phyloP scores from a whole-genome alignment of 768 basidiomycete genomes.

The Mycena alexandri region DNA sequence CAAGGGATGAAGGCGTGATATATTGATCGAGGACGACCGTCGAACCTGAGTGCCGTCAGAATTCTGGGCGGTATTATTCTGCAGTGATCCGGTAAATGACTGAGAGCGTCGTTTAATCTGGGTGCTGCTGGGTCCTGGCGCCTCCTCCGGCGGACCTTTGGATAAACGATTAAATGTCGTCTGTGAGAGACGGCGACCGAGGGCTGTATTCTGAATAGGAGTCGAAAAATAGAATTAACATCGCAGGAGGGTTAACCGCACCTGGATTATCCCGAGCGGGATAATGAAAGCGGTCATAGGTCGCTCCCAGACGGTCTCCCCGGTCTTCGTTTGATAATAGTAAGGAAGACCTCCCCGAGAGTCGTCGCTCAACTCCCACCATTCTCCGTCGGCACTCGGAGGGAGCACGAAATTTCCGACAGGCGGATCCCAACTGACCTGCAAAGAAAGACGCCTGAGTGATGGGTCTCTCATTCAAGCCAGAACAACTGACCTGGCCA shows the following conservation, averaged over 20 bases:
- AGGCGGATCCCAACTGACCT: conserved; percentile 10
- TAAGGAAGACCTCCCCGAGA: conserved; percentile 78
- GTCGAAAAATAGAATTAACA: conserved; percentile 4
- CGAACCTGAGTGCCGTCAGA: conserved; percentile 37
- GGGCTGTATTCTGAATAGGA: conserved; percentile 71
- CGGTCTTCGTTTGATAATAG: conserved; percentile 94
- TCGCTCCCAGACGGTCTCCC: conserved; percentile 94
- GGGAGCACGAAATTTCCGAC: conserved; percentile 91
- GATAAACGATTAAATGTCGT: conserved; percentile 61
- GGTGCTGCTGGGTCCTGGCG: conserved; percentile 35
- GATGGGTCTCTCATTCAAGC: conserved; percentile 23
- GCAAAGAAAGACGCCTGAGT: conserved; percentile 88
- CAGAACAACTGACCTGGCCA: conserved; percentile 46
- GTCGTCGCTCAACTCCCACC: conserved; percentile 96
- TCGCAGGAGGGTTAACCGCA: conserved; percentile 44
- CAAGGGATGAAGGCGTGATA: conserved; percentile 49
- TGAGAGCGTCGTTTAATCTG: conserved; percentile 53
- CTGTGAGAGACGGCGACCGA: conserved; percentile 78
- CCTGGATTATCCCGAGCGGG: conserved; percentile 90
- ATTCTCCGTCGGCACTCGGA: conserved; percentile 87
- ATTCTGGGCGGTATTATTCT: conserved; percentile 29
- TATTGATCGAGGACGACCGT: conserved; percentile 46
- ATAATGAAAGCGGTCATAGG: conserved; percentile 85
- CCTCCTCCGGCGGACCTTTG: conserved; percentile 47
- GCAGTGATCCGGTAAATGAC: conserved; percentile 52